phyloP scores from a whole-genome alignment of 148 eudicot species.

The Cornus kousa region DNA sequence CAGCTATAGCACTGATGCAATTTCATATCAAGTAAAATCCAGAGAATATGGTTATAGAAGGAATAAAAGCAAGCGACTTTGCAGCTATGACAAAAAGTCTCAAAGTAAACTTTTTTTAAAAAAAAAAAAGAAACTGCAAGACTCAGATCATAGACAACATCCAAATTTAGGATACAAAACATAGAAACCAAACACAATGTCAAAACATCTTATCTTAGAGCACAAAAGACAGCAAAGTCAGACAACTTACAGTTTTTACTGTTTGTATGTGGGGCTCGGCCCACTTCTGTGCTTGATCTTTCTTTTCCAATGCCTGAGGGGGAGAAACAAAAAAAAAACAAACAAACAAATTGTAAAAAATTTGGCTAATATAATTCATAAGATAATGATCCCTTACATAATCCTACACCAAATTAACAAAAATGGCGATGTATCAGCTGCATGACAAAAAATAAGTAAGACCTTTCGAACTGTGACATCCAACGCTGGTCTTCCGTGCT shows the following conservation, averaged over 20 bases:
- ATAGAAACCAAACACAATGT: slow-evolving; percentile 4
- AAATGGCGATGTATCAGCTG: slow-evolving; percentile 1
- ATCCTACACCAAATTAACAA: not conserved
- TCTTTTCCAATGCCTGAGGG: slow-evolving; percentile 48
- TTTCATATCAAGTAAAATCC: not conserved
- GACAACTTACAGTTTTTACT: slow-evolving; percentile 48
- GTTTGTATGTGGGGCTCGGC: slow-evolving; percentile 53
- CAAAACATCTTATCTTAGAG: slow-evolving; percentile 10
- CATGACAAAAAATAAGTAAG: slow-evolving; percentile 2
- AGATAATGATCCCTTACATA: not conserved
- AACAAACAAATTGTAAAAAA: not conserved
- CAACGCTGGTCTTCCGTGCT: slow-evolving; percentile 60
- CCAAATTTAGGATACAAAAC: not conserved
- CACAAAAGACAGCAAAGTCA: not conserved
- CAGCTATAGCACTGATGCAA: not conserved
- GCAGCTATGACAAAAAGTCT: not conserved
- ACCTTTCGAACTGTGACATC: slow-evolving; percentile 57
- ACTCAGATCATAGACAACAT: not conserved
- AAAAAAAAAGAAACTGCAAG: not conserved
- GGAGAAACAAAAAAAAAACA: not conserved
- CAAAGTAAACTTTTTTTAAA: not conserved
- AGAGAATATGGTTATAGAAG: not conserved
- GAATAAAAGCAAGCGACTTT: not conserved
- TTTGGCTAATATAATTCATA: not conserved
- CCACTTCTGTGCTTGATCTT: slow-evolving; percentile 46